Evolutionary conservation across 2,329 filamentous ascomycete species (phyloP).

Genomic region (Pochonia chlamydosporia): DNA sequence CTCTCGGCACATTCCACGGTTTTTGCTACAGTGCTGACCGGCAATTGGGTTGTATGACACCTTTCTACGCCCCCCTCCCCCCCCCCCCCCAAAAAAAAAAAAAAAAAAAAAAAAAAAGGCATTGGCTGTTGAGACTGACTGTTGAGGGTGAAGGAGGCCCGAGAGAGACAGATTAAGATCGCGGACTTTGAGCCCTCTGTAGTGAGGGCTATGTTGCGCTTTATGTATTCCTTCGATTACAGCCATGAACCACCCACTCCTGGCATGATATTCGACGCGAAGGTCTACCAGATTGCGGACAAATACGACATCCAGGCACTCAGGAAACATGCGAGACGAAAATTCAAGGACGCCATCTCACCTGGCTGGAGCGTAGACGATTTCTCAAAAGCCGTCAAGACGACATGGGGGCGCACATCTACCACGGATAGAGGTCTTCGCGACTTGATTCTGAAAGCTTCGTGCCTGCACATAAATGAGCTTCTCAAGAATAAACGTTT

Average conservation of each 20-base stretch:
- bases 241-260: constrained; percentile 7
- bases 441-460: constrained; percentile 8
- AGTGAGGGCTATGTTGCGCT: constrained; percentile 12
- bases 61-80: no score
- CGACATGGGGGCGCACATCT: constrained; percentile 8
- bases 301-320: constrained; percentile 11
- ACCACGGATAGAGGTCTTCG: constrained; percentile 9
- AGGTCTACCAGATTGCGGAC: constrained; percentile 13
- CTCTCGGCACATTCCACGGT: constrained; percentile 10
- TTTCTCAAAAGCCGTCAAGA: constrained; percentile 8
- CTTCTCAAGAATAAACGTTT: constrained; percentile 8
- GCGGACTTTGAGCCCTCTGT: constrained; percentile 11
- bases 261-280: constrained; percentile 10
- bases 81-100: no score
- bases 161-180: constrained; percentile 10
- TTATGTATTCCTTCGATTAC: constrained; percentile 14
- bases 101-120: no score
- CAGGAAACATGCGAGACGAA: constrained; percentile 5
- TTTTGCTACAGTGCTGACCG: constrained; percentile 8
- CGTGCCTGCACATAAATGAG: constrained; percentile 3
- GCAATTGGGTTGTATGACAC: constrained; percentile 6
- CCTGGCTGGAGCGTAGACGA: constrained; percentile 11
- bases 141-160: constrained; percentile 7
- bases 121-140: no score
- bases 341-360: constrained; percentile 4